phyloP scores from a whole-genome alignment of 2,329 filamentous ascomycete species.

The Epichloe sp. region DNA sequence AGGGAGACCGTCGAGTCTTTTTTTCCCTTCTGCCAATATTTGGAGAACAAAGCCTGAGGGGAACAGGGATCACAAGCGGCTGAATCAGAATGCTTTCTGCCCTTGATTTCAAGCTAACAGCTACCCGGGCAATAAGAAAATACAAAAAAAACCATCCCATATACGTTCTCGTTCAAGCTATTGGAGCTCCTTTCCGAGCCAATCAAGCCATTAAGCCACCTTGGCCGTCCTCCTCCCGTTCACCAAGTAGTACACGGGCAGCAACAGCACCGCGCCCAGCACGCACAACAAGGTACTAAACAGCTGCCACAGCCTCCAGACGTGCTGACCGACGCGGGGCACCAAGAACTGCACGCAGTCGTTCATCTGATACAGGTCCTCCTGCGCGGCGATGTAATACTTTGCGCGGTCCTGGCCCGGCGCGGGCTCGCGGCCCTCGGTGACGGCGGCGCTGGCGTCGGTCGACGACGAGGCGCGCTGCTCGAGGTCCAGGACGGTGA shows the following conservation, averaged over 20 bases:
- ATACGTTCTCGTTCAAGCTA: no score
- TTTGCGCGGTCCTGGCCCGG: conserved; percentile 12
- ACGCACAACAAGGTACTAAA: conserved; percentile 53
- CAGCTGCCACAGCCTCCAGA: conserved; percentile 48
- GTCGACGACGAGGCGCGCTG: conserved; percentile 19
- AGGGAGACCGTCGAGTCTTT: no score
- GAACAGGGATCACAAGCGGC: no score
- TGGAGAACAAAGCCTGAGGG: no score
- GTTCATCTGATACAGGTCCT: conserved; percentile 69
- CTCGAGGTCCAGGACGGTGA: conserved; percentile 52
- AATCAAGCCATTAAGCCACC: neutral
- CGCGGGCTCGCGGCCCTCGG: conserved; percentile 8
- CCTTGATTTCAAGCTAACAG: no score
- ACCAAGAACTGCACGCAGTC: conserved; percentile 63
- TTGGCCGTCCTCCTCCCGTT: conserved; percentile 12
- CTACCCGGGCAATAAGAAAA: no score
- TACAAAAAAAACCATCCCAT: no score
- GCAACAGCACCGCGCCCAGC: conserved; percentile 34
- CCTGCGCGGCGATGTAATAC: conserved; percentile 64
- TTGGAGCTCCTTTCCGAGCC: no score
- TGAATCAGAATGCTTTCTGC: no score
- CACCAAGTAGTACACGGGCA: conserved; percentile 22
- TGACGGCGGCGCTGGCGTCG: neutral
- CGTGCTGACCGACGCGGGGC: conserved; percentile 41
- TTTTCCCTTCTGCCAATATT: no score